Conservation (phyloP, 2,329 filamentous ascomycete species). For the Ophiostoma tasmaniense region DNA sequence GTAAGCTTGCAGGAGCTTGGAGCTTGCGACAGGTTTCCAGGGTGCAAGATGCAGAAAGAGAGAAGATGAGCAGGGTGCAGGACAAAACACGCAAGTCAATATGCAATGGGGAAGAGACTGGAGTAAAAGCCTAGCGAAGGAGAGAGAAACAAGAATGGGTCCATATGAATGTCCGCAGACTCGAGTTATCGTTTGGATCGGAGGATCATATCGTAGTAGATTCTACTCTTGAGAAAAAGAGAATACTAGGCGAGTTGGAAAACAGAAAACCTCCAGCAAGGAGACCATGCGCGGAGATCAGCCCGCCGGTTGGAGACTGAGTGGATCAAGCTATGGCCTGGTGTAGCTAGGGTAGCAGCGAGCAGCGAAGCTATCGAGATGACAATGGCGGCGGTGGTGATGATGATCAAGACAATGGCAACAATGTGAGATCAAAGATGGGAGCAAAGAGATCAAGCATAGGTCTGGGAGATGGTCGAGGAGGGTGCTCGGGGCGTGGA, state of each 20-base stretch:
- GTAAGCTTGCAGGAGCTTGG: background rate
- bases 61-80: background rate
- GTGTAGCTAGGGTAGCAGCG: background rate
- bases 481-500: no score
- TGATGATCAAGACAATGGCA: no score
- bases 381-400: no score
- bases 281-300: background rate
- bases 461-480: no score
- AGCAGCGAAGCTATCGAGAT: background rate
- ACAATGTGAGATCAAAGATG: no score
- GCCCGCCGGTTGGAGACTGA: background rate
- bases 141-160: background rate
- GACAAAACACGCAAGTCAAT: background rate
- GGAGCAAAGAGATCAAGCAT: no score
- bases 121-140: background rate
- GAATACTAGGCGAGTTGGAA: background rate
- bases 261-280: background rate
- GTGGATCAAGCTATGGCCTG: background rate
- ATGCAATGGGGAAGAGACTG: background rate
- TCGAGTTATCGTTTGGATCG: background rate
- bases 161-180: background rate
- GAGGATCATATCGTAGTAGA: background rate
- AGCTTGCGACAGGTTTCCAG: background rate
- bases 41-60: background rate
- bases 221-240: background rate